phyloP scores from a whole-genome alignment of 176 grass and related monocot genomes.

The Aegilops longissima region DNA sequence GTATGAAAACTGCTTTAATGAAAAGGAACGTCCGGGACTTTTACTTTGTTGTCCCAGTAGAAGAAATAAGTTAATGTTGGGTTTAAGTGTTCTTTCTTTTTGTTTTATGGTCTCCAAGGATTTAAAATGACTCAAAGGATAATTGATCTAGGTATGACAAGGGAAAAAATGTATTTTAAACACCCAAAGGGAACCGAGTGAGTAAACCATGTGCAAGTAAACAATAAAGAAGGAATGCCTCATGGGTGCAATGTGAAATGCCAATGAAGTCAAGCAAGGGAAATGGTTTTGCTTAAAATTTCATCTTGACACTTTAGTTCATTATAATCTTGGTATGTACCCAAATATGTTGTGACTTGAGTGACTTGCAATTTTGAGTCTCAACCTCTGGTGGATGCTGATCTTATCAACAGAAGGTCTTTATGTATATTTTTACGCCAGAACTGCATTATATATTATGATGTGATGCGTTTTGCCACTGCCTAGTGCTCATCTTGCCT shows the following conservation, averaged over 20 bases:
- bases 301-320: slow-evolving; percentile 4
- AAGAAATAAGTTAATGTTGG: neutral
- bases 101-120: neutral
- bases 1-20: neutral
- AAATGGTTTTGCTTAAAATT: neutral
- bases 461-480: neutral
- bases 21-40: neutral
- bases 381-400: neutral
- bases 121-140: neutral
- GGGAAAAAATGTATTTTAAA: neutral
- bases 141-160: neutral
- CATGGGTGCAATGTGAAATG: neutral
- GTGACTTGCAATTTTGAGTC: neutral
- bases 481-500: too few species aligned
- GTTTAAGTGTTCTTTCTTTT: slow-evolving; percentile 4
- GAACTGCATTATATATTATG: neutral
- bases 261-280: neutral
- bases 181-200: neutral
- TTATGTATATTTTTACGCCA: neutral
- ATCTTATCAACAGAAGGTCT: neutral
- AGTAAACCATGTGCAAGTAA: neutral
- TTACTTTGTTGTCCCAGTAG: neutral
- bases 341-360: neutral
- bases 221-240: neutral
- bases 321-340: neutral